These are phyloP conservation scores for Penicillium hordei DNA, from an alignment of 2,329 filamentous ascomycete genomes.

Conservation along the genomic window DNA sequence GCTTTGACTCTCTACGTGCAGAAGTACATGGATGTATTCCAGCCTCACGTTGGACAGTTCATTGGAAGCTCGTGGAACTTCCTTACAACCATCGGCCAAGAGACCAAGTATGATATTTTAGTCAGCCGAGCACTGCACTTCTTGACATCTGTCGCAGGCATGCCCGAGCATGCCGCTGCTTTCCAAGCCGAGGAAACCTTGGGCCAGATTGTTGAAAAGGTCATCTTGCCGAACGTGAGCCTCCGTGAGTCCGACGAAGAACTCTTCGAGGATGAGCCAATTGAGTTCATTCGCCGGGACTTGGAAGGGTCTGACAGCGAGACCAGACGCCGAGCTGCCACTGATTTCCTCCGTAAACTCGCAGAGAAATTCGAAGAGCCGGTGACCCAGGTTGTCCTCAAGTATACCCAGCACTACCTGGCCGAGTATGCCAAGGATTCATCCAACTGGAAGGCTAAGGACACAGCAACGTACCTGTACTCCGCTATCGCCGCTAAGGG, in stretches of 20 bases:
- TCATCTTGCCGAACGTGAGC: slow-evolving; percentile 88
- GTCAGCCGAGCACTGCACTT: slow-evolving; percentile 95
- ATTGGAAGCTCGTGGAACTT: slow-evolving; percentile 89
- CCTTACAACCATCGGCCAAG: slow-evolving; percentile 77
- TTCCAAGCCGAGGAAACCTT: slow-evolving; percentile 83
- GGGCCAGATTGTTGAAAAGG: slow-evolving; percentile 89
- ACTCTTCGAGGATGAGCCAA: slow-evolving; percentile 96
- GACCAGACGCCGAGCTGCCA: slow-evolving; percentile 85
- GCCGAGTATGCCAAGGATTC: slow-evolving; percentile 67
- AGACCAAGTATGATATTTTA: slow-evolving; percentile 90
- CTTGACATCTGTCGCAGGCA: slow-evolving; percentile 81
- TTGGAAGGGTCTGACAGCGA: slow-evolving; percentile 95
- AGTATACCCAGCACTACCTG: slow-evolving; percentile 84
- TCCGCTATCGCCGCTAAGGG: slow-evolving; percentile 92
- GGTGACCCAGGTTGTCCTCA: slow-evolving; percentile 82
- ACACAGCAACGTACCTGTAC: slow-evolving; percentile 97
- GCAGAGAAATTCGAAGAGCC: slow-evolving; percentile 83
- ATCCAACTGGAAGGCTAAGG: slow-evolving; percentile 92
- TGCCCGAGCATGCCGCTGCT: slow-evolving; percentile 71
- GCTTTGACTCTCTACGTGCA: slow-evolving; percentile 83
- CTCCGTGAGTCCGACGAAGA: slow-evolving; percentile 92
- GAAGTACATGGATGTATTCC: slow-evolving; percentile 95
- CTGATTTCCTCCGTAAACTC: slow-evolving; percentile 86
- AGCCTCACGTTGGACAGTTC: slow-evolving; percentile 74
- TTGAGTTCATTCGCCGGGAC: slow-evolving; percentile 94